Evolutionary conservation across 1,284 basidiomycete genomes (phyloP), one percentile per base, ranked within the genome.

Genomic region (Cutaneotrichosporon sp.): DNA sequence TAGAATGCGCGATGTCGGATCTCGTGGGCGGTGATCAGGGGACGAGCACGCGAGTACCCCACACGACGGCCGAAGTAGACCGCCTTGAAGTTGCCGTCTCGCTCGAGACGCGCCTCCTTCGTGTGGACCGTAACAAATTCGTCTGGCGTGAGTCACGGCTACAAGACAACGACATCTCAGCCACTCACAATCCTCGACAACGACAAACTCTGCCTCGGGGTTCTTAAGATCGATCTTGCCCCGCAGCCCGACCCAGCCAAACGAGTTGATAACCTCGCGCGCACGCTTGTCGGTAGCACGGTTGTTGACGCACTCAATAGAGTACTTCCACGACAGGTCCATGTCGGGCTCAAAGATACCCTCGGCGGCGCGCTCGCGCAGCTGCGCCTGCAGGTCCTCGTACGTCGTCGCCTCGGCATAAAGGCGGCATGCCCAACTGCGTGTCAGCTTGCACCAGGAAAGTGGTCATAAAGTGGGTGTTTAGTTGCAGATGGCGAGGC

Each of bases 1-100:
- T 85, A 97, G 70, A 90, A 96, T 14, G 78, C 77, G 8, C 96
- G 82, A 67, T 90, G 90, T 73, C 97, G 97, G 51, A 99, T 86
- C 61, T 92, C 84, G 58, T 90, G 90, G 47, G 77, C 82, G 34
- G 75, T 72, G 43, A 90, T 79, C 26, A 93, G 77, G 1, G 79
- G 68, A 12, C 90, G 81, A 0, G 88, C 88, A 20, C 81, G 79
- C 0, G 88, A 87, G 64, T 85, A 80, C 45, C 80, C 83, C 73
- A 91, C 88, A 80, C 89, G 82, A 79, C 85, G 84, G 64, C 88
- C 89, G 64, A 92, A 89, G 72, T 84, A 90, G 5, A 84, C 82
- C 52, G 84, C 81, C 46, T 74, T 76, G 65, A 89, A 88, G 14
- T 81, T 70, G 12, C 84, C 84, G 59, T 88, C 85, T 26, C 81